Conservation (phyloP, 2,329 filamentous ascomycete genomes). For the Neofusicoccum ribis region DNA sequence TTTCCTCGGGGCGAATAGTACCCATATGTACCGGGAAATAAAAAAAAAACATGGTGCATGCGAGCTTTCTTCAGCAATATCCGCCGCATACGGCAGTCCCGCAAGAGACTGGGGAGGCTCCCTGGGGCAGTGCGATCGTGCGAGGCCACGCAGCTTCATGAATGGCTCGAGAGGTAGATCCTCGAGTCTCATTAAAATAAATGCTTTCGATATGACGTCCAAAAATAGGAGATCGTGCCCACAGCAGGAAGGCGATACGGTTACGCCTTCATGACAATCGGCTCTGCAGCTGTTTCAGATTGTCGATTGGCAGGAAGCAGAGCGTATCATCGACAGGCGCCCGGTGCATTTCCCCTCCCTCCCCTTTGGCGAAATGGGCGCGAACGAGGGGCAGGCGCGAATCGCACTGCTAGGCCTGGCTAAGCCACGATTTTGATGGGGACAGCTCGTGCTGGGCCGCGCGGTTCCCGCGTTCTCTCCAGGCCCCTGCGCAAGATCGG, state of each 20-base stretch:
- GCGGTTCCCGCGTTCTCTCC: constrained; percentile 14
- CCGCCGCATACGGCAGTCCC: constrained; percentile 5
- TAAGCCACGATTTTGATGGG: constrained; percentile 19
- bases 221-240: constrained; percentile 19
- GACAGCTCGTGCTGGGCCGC: constrained; percentile 15
- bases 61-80: constrained; percentile 17
- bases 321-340: constrained; percentile 13
- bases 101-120: not conserved
- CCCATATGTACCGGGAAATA: constrained; percentile 21
- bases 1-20: constrained; percentile 21
- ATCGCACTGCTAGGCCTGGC: not conserved
- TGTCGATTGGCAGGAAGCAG: constrained; percentile 8
- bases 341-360: not conserved
- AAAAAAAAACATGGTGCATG: constrained; percentile 22
- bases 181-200: constrained; percentile 11
- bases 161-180: constrained; percentile 8
- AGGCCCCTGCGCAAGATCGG: constrained; percentile 14
- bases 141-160: constrained; percentile 11
- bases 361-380: constrained; percentile 12
- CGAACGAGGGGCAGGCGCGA: constrained; percentile 15
- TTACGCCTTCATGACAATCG: constrained; percentile 1
- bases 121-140: not conserved
- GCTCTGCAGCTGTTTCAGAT: constrained; percentile 15
- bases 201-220: constrained; percentile 16
- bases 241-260: not conserved